Percentiles rank a stretch among this genome's conserved stretches.
Evolutionary conservation across 352 stramenopile species (phyloP).

Genomic region (Pythium biforme): DNA sequence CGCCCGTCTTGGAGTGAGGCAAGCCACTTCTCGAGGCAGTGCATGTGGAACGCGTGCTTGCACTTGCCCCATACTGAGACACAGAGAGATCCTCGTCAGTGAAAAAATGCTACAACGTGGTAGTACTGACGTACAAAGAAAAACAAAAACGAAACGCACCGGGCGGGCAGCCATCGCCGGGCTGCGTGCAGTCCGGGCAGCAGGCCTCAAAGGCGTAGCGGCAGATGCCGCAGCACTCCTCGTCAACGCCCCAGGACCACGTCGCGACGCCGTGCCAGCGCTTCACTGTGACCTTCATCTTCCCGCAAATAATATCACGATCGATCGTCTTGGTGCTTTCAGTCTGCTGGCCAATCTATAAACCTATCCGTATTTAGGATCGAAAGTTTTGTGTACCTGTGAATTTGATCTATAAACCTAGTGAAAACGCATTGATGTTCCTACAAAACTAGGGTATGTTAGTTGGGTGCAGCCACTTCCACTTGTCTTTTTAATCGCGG

Average conservation of each 20-base stretch:
- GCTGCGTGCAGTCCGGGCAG: constrained; percentile 76
- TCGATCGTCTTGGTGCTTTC: no score
- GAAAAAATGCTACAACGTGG: not conserved
- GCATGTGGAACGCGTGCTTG: constrained; percentile 93
- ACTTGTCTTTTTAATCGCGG: constrained; percentile 50
- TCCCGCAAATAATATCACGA: no score
- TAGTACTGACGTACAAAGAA: not conserved
- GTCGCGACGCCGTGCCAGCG: constrained; percentile 88
- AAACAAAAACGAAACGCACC: constrained; percentile 30
- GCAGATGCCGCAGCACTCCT: constrained; percentile 91
- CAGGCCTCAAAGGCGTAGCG: constrained; percentile 81
- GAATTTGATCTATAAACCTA: not conserved
- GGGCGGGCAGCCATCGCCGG: constrained; percentile 82
- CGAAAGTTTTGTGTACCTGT: no score
- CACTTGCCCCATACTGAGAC: constrained; percentile 79
- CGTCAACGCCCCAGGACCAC: constrained; percentile 90
- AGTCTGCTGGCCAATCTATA: no score
- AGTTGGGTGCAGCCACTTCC: not conserved
- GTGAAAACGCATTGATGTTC: not conserved
- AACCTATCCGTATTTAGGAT: not conserved
- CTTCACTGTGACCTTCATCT: constrained; percentile 86
- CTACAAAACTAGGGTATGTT: not conserved
- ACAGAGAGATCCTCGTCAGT: not conserved
- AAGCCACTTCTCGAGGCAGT: constrained; percentile 93
- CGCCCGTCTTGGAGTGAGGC: constrained; percentile 77